These are phyloP conservation scores for Candida freyschussii DNA, from an alignment of 1,139 yeast species.

Conservation along the genomic window DNA sequence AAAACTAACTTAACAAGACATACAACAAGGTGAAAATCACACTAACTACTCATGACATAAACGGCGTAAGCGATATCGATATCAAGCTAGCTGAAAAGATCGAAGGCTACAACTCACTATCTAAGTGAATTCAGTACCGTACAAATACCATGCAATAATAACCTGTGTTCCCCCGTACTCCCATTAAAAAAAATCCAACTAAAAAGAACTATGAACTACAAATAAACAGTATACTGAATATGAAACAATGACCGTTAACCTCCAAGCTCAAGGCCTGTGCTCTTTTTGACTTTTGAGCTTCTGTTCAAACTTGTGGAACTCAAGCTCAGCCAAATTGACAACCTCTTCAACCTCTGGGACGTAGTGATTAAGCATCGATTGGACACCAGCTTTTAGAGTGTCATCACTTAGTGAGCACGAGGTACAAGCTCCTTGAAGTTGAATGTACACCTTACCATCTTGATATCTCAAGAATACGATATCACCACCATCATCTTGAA, in stretches of 20 bases:
- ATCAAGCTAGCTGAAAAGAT: slow-evolving; percentile 53
- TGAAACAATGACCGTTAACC: background rate
- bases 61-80: slow-evolving; percentile 54
- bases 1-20: slow-evolving; percentile 26
- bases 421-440: slow-evolving; percentile 74
- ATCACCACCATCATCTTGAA: slow-evolving; percentile 84
- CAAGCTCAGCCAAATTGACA: slow-evolving; percentile 29
- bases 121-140: slow-evolving; percentile 1
- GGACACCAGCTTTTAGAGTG: slow-evolving; percentile 74
- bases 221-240: background rate
- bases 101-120: slow-evolving; percentile 30
- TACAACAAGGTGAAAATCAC: slow-evolving; percentile 57
- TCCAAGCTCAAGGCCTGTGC: slow-evolving; percentile 9
- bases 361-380: slow-evolving; percentile 74
- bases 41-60: slow-evolving; percentile 66
- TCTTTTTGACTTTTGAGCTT: slow-evolving; percentile 20
- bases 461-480: slow-evolving; percentile 65
- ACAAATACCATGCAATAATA: slow-evolving; percentile 1
- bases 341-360: slow-evolving; percentile 74
- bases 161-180: too few species aligned
- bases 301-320: slow-evolving; percentile 26
- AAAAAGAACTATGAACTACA: slow-evolving; percentile 1
- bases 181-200: background rate
- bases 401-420: slow-evolving; percentile 74
- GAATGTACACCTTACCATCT: slow-evolving; percentile 63